Conservation (phyloP, 192 early-diverging fungal genomes). For the Backusella mclennaniae region DNA sequence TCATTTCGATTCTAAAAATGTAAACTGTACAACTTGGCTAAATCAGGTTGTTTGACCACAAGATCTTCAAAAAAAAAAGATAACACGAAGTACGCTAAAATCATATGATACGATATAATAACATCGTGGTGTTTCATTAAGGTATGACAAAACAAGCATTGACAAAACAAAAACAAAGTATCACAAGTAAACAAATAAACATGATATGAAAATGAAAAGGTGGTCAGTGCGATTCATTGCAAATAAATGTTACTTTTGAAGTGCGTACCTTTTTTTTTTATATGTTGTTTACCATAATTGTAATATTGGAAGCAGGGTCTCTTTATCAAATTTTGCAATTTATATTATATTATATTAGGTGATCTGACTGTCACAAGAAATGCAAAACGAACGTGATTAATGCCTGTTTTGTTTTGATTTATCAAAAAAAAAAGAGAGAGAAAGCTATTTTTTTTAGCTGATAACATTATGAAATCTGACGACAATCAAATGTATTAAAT, state of each 20-base stretch:
- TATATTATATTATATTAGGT: too few species aligned
- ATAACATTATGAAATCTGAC: too few species aligned
- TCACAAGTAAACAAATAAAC: constrained; percentile 4
- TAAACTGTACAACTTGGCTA: background rate
- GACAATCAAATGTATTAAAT: too few species aligned
- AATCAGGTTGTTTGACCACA: background rate
- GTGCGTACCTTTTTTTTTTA: background rate
- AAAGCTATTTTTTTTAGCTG: too few species aligned
- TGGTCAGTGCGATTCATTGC: constrained; percentile 6
- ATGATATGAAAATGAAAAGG: background rate
- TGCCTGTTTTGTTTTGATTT: too few species aligned
- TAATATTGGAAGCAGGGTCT: too few species aligned
- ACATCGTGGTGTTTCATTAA: background rate
- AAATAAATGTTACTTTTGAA: background rate
- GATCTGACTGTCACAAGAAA: too few species aligned
- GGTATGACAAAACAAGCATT: background rate
- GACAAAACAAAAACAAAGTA: background rate
- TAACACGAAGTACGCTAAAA: background rate
- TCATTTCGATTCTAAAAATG: background rate
- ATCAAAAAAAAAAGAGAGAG: too few species aligned
- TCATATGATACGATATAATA: background rate
- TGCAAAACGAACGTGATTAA: too few species aligned
- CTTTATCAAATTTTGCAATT: too few species aligned
- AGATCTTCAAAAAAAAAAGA: background rate
- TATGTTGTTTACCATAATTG: too few species aligned